Evolutionary conservation across 208 protist genomes (phyloP), one percentile per base, ranked within the genome.

Genomic region (Acanthamoeba royreba): DNA sequence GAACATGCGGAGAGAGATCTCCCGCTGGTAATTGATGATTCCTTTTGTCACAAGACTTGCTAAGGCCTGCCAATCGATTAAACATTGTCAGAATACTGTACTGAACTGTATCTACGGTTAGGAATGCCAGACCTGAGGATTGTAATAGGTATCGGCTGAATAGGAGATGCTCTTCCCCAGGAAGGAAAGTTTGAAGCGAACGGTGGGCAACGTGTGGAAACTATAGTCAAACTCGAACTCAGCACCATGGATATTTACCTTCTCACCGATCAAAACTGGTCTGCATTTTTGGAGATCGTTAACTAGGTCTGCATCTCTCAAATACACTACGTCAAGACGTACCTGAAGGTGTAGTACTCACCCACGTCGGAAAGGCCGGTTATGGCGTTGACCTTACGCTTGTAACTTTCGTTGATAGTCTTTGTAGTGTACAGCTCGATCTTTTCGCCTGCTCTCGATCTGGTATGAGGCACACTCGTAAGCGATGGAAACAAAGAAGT

Each of bases 201-300:
- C 93, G 28, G 95, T 96, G 28, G 96, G 96, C n/a, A 97, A 95
- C 13, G 94, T 94, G 92, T 97, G 96, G 38, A 95, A 95, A 33
- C 91, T 95, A 74, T 97, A 97, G 91, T 96, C 95, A 89, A 97
- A 97, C 38, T 89, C 58, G 69, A 97, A 87, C 33, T 88, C 85
- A n/a, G 94, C 96, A 38, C 95, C 95, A 61, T 92, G 90, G 47
- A 96, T 95, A 9, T 52, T 93, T 49, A 96, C 94, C 15, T 72
- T 83, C 0, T 95, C 96, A 15, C 90, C 79, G 55, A 94, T 86
- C 55, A 66, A 55, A 11, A 95, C 92, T 31, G 63, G 88, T 22
- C 85, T 92, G 77, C 91, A 94, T 17, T 49, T 1, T 31, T 91
- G 92, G 90, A 96, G 92, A 43, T 87, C 28, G 40, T 72, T 9